Percentiles rank a stretch among this genome's conserved stretches.
Evolutionary conservation across 306 rosid species (phyloP).

Genomic region (Herpetospermum pedunculosum): DNA sequence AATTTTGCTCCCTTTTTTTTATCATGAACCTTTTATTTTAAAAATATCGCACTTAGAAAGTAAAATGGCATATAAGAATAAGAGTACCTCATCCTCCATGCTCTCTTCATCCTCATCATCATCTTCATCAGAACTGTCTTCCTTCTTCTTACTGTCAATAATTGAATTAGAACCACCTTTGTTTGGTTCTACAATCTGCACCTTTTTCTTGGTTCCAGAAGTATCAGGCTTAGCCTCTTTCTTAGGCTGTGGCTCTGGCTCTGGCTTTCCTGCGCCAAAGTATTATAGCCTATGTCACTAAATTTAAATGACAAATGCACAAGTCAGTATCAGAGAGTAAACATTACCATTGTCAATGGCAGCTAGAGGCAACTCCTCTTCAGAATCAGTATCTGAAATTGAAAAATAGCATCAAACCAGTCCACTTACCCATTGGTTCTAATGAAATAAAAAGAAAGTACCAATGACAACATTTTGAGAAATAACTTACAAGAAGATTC

Average conservation of each 20-base stretch:
- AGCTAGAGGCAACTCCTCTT: conserved; percentile 16
- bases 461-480: background rate
- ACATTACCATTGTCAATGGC: conserved; percentile 26
- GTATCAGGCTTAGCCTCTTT: conserved; percentile 13
- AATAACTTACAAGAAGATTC: conserved; percentile 5
- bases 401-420: background rate
- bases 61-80: background rate
- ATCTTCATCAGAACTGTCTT: conserved; percentile 23
- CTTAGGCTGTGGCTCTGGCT: conserved; percentile 8
- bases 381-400: conserved; percentile 29
- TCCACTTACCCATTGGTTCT: background rate
- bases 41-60: background rate
- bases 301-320: background rate
- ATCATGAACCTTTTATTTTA: background rate
- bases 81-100: conserved; percentile 18
- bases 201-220: conserved; percentile 18
- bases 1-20: background rate
- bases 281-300: background rate
- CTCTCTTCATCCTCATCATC: conserved; percentile 27
- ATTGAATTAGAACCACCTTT: conserved; percentile 10
- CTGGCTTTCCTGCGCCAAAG: conserved; percentile 17
- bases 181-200: conserved; percentile 20
- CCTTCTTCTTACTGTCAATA: conserved; percentile 14
- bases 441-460: background rate
- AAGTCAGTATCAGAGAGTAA: background rate